phyloP scores from a whole-genome alignment of 2,329 filamentous ascomycete genomes.

The Metarhizium humberi region DNA sequence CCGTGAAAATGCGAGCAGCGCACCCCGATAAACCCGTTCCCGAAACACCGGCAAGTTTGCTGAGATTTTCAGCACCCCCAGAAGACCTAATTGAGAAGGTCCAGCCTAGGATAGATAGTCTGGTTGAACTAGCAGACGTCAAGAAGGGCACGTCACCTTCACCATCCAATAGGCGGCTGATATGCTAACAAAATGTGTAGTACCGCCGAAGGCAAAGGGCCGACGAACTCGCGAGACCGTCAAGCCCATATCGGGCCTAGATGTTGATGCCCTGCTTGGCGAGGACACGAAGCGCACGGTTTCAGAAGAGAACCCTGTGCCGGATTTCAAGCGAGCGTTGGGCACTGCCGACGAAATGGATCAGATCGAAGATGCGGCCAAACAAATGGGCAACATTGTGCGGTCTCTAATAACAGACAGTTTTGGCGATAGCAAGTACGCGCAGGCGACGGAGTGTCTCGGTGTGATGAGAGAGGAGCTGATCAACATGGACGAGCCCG shows the following conservation, averaged over 20 bases:
- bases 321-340: conserved; percentile 81
- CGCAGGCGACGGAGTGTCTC: conserved; percentile 64
- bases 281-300: conserved; percentile 35
- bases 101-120: conserved; percentile 45
- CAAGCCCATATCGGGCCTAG: conserved; percentile 83
- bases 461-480: conserved; percentile 71
- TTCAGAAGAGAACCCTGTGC: conserved; percentile 65
- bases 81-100: conserved; percentile 53
- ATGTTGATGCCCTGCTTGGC: conserved; percentile 73
- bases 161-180: not conserved
- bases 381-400: conserved; percentile 68
- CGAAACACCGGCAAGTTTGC: conserved; percentile 52
- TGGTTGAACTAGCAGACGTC: conserved; percentile 65
- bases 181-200: conserved; percentile 28
- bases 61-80: conserved; percentile 66
- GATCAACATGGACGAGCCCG: conserved; percentile 64
- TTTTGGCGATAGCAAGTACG: conserved; percentile 67
- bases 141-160: conserved; percentile 57
- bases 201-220: conserved; percentile 70
- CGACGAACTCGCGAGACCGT: conserved; percentile 59
- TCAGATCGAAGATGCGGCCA: conserved; percentile 56
- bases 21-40: conserved; percentile 57
- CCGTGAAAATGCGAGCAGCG: conserved; percentile 73
- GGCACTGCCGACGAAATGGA: conserved; percentile 48
- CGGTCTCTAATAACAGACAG: conserved; percentile 60